Evolutionary conservation across 139 green algal species (phyloP), one percentile per base, ranked within the genome.

Genomic region (Mesotaenium endlicherianum): DNA sequence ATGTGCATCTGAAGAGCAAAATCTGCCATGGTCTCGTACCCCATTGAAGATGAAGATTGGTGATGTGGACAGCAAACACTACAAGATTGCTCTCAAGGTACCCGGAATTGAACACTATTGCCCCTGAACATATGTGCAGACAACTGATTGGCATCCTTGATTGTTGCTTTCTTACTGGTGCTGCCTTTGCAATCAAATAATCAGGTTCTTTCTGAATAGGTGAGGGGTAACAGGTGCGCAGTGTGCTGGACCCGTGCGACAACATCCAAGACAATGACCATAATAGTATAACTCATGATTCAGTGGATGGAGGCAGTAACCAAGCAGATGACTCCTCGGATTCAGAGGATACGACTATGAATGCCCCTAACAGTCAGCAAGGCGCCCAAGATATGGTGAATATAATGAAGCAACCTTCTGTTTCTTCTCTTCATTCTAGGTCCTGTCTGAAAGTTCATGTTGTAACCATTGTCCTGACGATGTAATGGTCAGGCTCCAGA

Each of bases 31-130:
- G 45, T 55, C 59, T 53, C 71, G 38, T 17, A 80, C 31, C 14
- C 82, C 82, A 78, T 43, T 88, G 58, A 88, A 78, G 53, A 86
- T 88, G 75, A 86, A 88, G 64, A 60, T 87, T 30, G 81, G 81
- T 14, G 74, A 87, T 60, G 74, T 87, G 26, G 42, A 87, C 44
- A 85, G 75, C 44, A 64, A 69, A 26, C 58, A 85, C 70, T 87
- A 78, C 30, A 43, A 42, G 30, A 47, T 87, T 59, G 44, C 81
- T 38, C 47, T 87, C 20, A 87, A 87, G 76, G 81, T 60, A 75
- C 8, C 6, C 5, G 6, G 60, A 67, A 34, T 55, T 78, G 60
- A 6, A 60, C 17, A 59, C 6, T 68, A 78, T 78, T 6, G 6
- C n/a, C 60, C 14, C 8, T 69, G 31, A 78, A 38, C 20, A 14